Evolutionary conservation across 2,329 filamentous ascomycete species (phyloP).

Genomic region (Pseudomassariella vexata): DNA sequence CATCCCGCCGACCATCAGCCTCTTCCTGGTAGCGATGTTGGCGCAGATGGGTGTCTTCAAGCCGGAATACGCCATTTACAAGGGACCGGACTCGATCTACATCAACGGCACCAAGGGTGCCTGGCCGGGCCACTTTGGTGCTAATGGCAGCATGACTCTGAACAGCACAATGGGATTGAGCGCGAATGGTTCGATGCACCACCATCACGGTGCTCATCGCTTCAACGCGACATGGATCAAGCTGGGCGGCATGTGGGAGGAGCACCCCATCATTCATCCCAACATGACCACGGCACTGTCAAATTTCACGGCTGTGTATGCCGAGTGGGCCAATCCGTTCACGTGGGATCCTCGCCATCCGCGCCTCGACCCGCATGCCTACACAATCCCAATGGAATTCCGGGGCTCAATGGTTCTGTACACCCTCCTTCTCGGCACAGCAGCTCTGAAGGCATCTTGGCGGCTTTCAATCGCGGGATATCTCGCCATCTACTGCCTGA

Average conservation of each 20-base stretch:
- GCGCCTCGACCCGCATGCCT: slow-evolving; percentile 35
- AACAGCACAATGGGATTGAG: slow-evolving; percentile 23
- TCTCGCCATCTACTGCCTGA: slow-evolving; percentile 27
- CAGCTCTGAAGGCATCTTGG: slow-evolving; percentile 28
- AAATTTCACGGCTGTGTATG: slow-evolving; percentile 30
- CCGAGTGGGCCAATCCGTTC: slow-evolving; percentile 35
- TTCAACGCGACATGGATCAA: slow-evolving; percentile 22
- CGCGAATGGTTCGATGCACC: slow-evolving; percentile 10
- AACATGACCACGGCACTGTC: slow-evolving; percentile 30
- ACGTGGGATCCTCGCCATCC: slow-evolving; percentile 32
- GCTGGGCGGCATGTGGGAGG: slow-evolving; percentile 34
- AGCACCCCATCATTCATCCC: slow-evolving; percentile 32
- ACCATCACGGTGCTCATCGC: slow-evolving; percentile 8
- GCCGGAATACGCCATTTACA: slow-evolving; percentile 28
- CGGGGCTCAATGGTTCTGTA: slow-evolving; percentile 35
- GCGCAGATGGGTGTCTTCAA: slow-evolving; percentile 31
- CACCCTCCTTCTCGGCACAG: slow-evolving; percentile 31
- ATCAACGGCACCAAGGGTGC: slow-evolving; percentile 31
- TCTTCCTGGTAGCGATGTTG: slow-evolving; percentile 31
- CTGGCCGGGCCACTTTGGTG: neutral
- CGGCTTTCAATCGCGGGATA: slow-evolving; percentile 21
- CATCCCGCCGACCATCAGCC: slow-evolving; percentile 33
- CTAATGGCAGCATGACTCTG: slow-evolving; percentile 18
- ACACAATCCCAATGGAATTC: slow-evolving; percentile 35
- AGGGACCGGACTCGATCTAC: slow-evolving; percentile 30